phyloP scores from a whole-genome alignment of 495 filamentous ascomycete species.

The Niebla homalea region DNA sequence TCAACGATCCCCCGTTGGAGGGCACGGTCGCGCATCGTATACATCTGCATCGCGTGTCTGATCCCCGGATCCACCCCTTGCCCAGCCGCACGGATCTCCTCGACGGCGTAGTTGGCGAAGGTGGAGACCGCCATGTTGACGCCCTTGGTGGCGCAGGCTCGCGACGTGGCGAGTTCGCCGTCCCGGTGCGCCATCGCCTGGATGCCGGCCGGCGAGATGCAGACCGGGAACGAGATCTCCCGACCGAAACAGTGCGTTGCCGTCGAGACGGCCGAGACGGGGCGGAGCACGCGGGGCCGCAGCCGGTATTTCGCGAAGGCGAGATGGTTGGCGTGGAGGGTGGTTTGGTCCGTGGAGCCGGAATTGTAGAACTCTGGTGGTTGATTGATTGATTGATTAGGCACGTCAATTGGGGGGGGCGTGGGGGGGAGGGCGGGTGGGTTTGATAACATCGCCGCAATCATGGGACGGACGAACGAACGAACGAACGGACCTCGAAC shows the following conservation, averaged over 20 bases:
- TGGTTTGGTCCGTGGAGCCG: constrained; percentile 33
- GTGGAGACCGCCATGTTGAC: constrained; percentile 31
- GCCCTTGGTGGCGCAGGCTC: constrained; percentile 26
- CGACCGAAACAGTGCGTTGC: constrained; percentile 29
- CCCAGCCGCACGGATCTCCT: constrained; percentile 20
- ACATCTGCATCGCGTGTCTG: constrained; percentile 31
- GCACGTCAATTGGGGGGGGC: too few species aligned
- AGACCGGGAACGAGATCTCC: constrained; percentile 26
- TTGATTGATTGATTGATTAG: too few species aligned
- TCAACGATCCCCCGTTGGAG: constrained; percentile 1
- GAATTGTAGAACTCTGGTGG: constrained; percentile 38
- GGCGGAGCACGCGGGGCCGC: constrained; percentile 35
- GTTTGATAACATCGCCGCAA: too few species aligned
- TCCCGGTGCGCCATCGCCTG: constrained; percentile 36
- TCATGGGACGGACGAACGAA: too few species aligned
- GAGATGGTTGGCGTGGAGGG: constrained; percentile 30
- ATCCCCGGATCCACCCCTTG: constrained; percentile 13
- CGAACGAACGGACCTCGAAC: constrained; percentile 15
- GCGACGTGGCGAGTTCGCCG: constrained; percentile 34
- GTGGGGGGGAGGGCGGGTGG: too few species aligned
- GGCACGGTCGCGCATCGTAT: constrained; percentile 26
- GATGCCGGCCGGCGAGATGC: constrained; percentile 29
- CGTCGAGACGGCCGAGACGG: constrained; percentile 36
- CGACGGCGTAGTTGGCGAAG: constrained; percentile 25
- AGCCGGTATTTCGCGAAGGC: constrained; percentile 35